Evolutionary conservation across 1,284 basidiomycete species (phyloP).

Genomic region (Chalciporus piperatoides): DNA sequence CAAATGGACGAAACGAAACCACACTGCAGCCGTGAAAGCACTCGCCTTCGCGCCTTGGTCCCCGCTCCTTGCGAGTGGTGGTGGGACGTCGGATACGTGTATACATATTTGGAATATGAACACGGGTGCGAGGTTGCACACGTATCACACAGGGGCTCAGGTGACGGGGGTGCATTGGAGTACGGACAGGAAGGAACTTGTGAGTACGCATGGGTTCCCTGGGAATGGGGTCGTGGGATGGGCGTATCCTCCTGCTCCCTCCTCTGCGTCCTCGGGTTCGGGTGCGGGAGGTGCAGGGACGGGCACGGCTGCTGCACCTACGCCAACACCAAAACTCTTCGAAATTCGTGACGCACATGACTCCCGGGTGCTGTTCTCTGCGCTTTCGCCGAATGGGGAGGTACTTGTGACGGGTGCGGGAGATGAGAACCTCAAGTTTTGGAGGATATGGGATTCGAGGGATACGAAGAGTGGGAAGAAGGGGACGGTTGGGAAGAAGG

Average conservation of each 20-base stretch:
- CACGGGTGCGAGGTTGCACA: conserved; percentile 84
- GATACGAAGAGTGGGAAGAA: conserved; percentile 46
- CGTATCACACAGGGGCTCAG: conserved; percentile 82
- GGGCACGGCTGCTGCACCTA: conserved; percentile 14
- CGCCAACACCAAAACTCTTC: conserved; percentile 45
- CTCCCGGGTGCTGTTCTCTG: conserved; percentile 80
- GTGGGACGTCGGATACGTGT: conserved; percentile 91
- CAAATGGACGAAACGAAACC: conserved; percentile 91
- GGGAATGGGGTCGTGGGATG: conserved; percentile 69
- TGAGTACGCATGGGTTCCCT: conserved; percentile 93
- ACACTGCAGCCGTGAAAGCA: conserved; percentile 94
- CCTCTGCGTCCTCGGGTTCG: conserved; percentile 42
- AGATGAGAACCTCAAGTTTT: conserved; percentile 94
- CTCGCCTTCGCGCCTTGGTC: conserved; percentile 98
- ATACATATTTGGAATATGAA: conserved; percentile 94
- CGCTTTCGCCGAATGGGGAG: conserved; percentile 84
- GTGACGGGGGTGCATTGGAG: conserved; percentile 92
- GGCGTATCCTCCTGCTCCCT: conserved; percentile 65
- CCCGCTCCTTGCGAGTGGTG: conserved; percentile 88
- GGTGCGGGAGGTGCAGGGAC: conserved; percentile 23
- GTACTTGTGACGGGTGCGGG: conserved; percentile 87
- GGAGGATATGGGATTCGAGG: conserved; percentile 72
- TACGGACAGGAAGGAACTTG: conserved; percentile 84
- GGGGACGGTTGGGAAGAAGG: conserved; percentile 36
- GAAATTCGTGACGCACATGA: conserved; percentile 94